Evolutionary conservation across 83 land plant genomes (phyloP), one percentile per base, ranked within the genome.

Genomic region (Picea abies): DNA sequence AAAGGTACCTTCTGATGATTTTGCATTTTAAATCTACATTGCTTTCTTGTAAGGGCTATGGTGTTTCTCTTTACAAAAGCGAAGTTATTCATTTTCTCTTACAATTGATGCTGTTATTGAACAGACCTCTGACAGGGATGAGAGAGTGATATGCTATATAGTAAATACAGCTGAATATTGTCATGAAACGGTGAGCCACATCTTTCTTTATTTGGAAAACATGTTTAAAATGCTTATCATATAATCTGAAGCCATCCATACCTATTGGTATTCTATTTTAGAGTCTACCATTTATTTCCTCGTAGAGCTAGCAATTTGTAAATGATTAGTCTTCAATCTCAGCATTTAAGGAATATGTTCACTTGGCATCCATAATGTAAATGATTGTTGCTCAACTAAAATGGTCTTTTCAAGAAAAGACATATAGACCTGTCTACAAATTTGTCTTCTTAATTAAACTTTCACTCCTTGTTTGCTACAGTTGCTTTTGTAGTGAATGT

Each of bases 81-180:
- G 26, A 66, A 22, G 26, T 66, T 7, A 12, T 23, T 65, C n/a
- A 6, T 78, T 19, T 79, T 79, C 61, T 60, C 63, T 49, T 49
- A 29, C 20, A 58, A 4, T 61, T 6, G 29, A 63, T 80, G 58
- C 17, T 84, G 41, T 66, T 67, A 12, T 29, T 79, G 61, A 25
- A 76, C 97, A 97, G 99, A 92, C 89, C 64, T 92, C 98, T 81
- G 99, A 97, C 82, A 96, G 84, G 86, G 99, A 97, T 86, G 98
- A 97, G 82, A 89, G 96, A 69, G 90, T 97, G 76, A 96, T 97
- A 26, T 97, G 99, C 85, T 94, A 96, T 80, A 97, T 97, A 77
- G 97, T 97, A 1, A 97, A 96, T 79, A 95, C 99, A n/a, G 96
- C 99, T 75, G 99, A 97, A 81, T 97, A 95, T 80, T 97, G 99